Percentiles rank a stretch among this genome's conserved stretches.
phyloP scores from a whole-genome alignment of 2,329 filamentous ascomycete genomes.

The Exophiala aquamarina region DNA sequence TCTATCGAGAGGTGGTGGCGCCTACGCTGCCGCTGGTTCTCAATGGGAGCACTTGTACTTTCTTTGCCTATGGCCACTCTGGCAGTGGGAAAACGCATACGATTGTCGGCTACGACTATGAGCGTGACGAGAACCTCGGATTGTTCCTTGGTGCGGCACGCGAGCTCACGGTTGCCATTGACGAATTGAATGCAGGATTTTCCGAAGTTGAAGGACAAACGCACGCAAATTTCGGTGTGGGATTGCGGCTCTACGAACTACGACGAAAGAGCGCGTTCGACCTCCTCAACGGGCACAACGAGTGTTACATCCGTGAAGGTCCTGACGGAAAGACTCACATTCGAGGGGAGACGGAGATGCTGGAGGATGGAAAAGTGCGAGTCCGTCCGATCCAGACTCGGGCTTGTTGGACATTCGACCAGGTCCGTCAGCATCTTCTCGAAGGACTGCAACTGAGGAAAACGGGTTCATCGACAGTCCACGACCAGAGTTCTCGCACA shows the following conservation, averaged over 20 bases:
- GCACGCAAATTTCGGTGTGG: constrained; percentile 34
- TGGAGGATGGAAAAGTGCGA: constrained; percentile 42
- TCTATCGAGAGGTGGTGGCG: constrained; percentile 35
- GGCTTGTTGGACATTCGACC: constrained; percentile 39
- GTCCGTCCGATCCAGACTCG: constrained; percentile 39
- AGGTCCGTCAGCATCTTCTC: constrained; percentile 32
- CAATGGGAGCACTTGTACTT: constrained; percentile 39
- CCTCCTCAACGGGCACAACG: constrained; percentile 38
- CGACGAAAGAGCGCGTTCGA: constrained; percentile 45
- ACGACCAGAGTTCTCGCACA: constrained; percentile 47
- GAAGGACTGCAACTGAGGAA: constrained; percentile 33
- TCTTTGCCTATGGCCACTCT: constrained; percentile 47
- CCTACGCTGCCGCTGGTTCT: constrained; percentile 37
- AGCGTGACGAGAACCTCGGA: constrained; percentile 35
- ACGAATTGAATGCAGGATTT: constrained; percentile 27
- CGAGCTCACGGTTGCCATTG: constrained; percentile 31
- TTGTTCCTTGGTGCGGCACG: constrained; percentile 39
- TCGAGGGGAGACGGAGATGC: constrained; percentile 43
- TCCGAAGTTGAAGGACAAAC: constrained; percentile 1
- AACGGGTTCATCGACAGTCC: constrained; percentile 41
- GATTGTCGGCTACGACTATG: constrained; percentile 45
- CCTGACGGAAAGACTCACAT: constrained; percentile 42
- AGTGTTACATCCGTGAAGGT: constrained; percentile 45
- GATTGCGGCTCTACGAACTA: constrained; percentile 43
- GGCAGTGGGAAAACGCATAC: constrained; percentile 45